Evolutionary conservation across 2,329 filamentous ascomycete species (phyloP).

Genomic region (Stemphylium vesicarium): DNA sequence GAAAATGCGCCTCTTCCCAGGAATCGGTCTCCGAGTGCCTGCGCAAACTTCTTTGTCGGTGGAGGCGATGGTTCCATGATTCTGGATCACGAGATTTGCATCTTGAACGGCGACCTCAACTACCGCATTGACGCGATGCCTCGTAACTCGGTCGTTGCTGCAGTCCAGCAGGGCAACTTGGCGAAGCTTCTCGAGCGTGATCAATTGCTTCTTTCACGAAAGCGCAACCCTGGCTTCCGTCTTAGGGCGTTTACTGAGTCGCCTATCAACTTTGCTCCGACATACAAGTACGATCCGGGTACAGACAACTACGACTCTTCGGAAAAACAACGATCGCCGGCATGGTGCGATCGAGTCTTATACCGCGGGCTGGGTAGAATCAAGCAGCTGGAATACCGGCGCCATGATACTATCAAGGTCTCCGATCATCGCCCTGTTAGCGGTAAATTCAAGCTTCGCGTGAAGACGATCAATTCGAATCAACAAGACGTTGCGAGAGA

Average conservation of each 20-base stretch:
- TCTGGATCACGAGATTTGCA: slow-evolving; percentile 95
- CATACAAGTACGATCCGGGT: slow-evolving; percentile 98
- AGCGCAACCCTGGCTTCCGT: slow-evolving; percentile 87
- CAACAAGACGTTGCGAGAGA: slow-evolving; percentile 72
- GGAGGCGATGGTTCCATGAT: slow-evolving; percentile 97
- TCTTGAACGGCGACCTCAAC: slow-evolving; percentile 95
- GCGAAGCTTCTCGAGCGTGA: slow-evolving; percentile 88
- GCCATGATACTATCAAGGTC: slow-evolving; percentile 82
- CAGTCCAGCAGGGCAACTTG: slow-evolving; percentile 81
- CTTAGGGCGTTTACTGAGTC: slow-evolving; percentile 89
- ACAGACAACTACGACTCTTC: slow-evolving; percentile 93
- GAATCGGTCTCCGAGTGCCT: slow-evolving; percentile 69
- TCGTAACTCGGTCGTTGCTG: slow-evolving; percentile 87
- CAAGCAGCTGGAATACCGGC: slow-evolving; percentile 83
- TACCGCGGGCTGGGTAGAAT: slow-evolving; percentile 82
- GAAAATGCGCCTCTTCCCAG: slow-evolving; percentile 77
- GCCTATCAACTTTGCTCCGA: slow-evolving; percentile 90
- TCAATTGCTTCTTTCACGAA: slow-evolving; percentile 85
- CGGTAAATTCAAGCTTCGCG: slow-evolving; percentile 78
- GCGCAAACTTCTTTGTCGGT: slow-evolving; percentile 81
- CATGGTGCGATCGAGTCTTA: slow-evolving; percentile 95
- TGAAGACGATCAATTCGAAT: slow-evolving; percentile 79
- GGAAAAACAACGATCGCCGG: slow-evolving; percentile 91
- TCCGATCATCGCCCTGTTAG: slow-evolving; percentile 95
- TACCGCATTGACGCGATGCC: slow-evolving; percentile 98